Conservation (phyloP, 495 filamentous ascomycete species). For the Pyrenula massariospora region DNA sequence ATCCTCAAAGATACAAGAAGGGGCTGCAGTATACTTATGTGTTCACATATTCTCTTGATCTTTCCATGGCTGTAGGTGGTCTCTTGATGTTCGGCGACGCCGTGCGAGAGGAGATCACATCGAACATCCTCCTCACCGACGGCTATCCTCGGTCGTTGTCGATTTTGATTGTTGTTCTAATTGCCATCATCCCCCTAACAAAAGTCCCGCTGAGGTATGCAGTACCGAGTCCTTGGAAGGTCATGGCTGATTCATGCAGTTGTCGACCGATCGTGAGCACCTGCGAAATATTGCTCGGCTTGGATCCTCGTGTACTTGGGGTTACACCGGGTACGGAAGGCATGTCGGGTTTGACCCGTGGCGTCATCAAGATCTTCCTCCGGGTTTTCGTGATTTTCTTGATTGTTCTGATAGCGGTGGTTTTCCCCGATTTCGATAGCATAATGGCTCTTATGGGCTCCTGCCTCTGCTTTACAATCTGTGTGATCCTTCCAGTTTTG, state of each 20-base stretch:
- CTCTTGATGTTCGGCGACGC: conserved; percentile 87
- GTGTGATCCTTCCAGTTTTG: conserved; percentile 75
- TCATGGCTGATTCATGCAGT: conserved; percentile 29
- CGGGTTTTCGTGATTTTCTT: conserved; percentile 44
- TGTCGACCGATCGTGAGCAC: conserved; percentile 80
- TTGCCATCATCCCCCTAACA: conserved; percentile 86
- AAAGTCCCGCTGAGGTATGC: conserved; percentile 83
- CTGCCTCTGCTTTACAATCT: conserved; percentile 88
- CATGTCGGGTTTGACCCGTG: conserved; percentile 44
- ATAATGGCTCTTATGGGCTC: conserved; percentile 92
- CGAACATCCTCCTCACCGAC: conserved; percentile 63
- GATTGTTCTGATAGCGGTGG: conserved; percentile 59
- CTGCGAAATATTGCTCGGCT: conserved; percentile 64
- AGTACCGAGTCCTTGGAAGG: too few relatives aligned
- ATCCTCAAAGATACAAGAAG: conserved; percentile 72
- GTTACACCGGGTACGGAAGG: conserved; percentile 30
- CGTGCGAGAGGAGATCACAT: conserved; percentile 79
- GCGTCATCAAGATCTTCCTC: conserved; percentile 45
- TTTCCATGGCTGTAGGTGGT: conserved; percentile 67
- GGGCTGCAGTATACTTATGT: conserved; percentile 71
- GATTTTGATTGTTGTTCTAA: conserved; percentile 68
- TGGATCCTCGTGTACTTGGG: conserved; percentile 42
- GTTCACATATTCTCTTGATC: conserved; percentile 81
- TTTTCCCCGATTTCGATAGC: conserved; percentile 80
- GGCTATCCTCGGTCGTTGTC: conserved; percentile 68